These are phyloP conservation scores for Metschnikowia amazonensis DNA, from an alignment of 805 yeast species.

Conservation along the genomic window DNA sequence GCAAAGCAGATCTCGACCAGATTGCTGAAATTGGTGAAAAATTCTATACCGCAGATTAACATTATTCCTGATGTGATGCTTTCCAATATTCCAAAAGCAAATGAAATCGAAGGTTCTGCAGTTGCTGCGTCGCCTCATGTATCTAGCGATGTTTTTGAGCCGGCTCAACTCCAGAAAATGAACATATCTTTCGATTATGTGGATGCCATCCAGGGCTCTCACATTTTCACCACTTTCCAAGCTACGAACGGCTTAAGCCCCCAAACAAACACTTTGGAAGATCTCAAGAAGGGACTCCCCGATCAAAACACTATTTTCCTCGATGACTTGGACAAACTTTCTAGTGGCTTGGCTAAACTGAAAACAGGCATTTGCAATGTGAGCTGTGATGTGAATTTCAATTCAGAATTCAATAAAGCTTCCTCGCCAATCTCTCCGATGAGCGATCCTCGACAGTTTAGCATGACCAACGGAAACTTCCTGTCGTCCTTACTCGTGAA, in stretches of 20 bases:
- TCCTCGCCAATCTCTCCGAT: constrained; percentile 17
- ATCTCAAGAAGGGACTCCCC: constrained; percentile 4
- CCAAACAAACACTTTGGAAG: neutral
- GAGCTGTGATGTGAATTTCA: constrained; percentile 10
- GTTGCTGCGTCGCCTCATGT: neutral
- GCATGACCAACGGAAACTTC: constrained; percentile 15
- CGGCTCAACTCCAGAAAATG: constrained; percentile 9
- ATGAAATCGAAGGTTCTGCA: neutral
- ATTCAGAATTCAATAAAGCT: constrained; percentile 2
- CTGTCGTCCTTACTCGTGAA: constrained; percentile 12
- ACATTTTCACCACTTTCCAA: constrained; percentile 11
- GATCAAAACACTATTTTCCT: constrained; percentile 8
- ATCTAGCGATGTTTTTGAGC: neutral
- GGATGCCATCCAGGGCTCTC: constrained; percentile 7
- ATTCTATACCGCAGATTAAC: neutral
- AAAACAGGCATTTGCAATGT: constrained; percentile 12
- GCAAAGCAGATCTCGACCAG: constrained; percentile 32
- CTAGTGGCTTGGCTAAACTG: constrained; percentile 8
- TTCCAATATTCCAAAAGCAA: neutral
- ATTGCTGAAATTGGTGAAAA: constrained; percentile 11
- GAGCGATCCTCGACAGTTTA: constrained; percentile 13
- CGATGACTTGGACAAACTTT: constrained; percentile 6
- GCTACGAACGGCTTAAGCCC: neutral
- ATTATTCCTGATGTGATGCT: neutral
- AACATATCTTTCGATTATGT: constrained; percentile 14